phyloP scores from a whole-genome alignment of 2,329 filamentous ascomycete genomes.

The Ceratocystis papillata region DNA sequence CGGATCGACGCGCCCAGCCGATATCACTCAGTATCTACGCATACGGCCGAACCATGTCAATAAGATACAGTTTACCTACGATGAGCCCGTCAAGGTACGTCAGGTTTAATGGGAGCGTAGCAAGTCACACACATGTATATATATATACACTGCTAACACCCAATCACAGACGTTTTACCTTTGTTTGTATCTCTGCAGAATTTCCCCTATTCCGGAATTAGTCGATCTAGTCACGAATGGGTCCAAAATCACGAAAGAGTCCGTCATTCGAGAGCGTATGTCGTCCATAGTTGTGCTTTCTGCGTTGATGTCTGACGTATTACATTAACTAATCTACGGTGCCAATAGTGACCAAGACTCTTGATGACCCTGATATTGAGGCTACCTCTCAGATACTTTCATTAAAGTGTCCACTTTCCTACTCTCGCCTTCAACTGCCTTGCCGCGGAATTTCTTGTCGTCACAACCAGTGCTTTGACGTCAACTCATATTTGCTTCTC shows the following conservation, averaged over 20 bases:
- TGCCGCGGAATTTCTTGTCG: constrained; percentile 70
- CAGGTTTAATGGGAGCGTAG: neutral
- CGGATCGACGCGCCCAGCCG: constrained; percentile 83
- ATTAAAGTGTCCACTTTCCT: constrained; percentile 84
- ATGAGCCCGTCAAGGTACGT: constrained; percentile 73
- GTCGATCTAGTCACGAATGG: constrained; percentile 54
- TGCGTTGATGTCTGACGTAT: neutral
- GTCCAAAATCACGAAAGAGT: constrained; percentile 65
- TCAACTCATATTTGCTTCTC: constrained; percentile 77
- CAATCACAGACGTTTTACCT: constrained; percentile 57
- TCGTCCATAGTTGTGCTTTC: constrained; percentile 24
- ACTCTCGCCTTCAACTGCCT: constrained; percentile 66
- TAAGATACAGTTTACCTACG: constrained; percentile 87
- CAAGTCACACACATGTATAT: too few relatives aligned
- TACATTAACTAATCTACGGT: neutral
- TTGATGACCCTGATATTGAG: constrained; percentile 78
- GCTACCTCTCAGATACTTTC: constrained; percentile 82
- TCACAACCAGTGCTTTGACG: constrained; percentile 93
- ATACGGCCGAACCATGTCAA: constrained; percentile 55
- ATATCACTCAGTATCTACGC: constrained; percentile 69
- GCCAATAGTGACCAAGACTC: constrained; percentile 61
- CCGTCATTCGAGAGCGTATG: constrained; percentile 76
- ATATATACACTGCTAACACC: constrained; percentile 22
- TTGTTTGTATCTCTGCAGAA: constrained; percentile 63
- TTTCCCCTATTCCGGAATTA: constrained; percentile 59